Conservation (phyloP, 2,329 filamentous ascomycete species). For the Thielaviopsis populi region DNA sequence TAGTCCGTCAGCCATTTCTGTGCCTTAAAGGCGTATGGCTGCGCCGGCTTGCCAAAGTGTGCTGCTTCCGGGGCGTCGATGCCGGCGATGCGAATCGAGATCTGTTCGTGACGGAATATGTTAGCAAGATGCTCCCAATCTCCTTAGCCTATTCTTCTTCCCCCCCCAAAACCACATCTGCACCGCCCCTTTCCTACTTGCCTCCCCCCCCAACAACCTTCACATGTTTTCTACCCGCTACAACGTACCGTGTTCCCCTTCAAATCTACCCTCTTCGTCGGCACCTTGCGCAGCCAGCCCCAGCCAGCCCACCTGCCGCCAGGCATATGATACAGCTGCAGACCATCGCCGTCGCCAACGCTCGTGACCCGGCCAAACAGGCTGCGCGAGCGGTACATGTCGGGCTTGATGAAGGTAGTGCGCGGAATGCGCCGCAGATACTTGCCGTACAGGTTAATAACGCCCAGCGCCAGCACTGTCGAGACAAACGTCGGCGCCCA, state of each 20-base stretch:
- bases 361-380: constrained; percentile 78
- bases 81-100: constrained; percentile 78
- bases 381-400: constrained; percentile 58
- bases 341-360: constrained; percentile 93
- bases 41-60: constrained; percentile 78
- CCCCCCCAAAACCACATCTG: no score
- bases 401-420: constrained; percentile 57
- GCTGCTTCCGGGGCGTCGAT: constrained; percentile 85
- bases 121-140: neutral
- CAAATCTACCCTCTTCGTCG: constrained; percentile 50
- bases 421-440: constrained; percentile 77
- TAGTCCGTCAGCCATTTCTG: constrained; percentile 64
- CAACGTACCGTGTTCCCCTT: constrained; percentile 59
- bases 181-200: no score
- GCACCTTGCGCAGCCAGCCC: constrained; percentile 77
- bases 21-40: constrained; percentile 72
- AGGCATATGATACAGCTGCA: constrained; percentile 86
- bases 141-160: no score
- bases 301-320: constrained; percentile 78
- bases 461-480: constrained; percentile 27
- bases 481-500: constrained; percentile 27
- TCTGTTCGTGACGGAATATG: constrained; percentile 32
- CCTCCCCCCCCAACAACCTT: no score
- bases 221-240: neutral
- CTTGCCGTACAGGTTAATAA: constrained; percentile 46